Evolutionary conservation across 2,329 filamentous ascomycete species (phyloP), one percentile per base, ranked within the genome.

Genomic region (Talaromyces funiculosus): DNA sequence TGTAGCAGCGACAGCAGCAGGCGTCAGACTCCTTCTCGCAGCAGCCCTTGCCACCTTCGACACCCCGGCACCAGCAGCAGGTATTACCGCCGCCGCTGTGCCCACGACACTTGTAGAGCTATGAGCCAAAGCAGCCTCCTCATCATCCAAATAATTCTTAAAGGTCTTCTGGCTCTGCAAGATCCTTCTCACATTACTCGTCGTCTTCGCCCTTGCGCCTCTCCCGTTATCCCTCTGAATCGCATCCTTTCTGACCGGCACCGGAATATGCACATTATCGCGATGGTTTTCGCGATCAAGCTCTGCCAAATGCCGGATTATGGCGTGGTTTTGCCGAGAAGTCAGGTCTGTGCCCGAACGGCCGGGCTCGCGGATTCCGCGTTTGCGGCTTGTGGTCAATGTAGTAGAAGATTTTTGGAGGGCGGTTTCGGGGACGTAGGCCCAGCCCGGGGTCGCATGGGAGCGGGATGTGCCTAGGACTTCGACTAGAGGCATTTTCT

Each of bases 361-460:
- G 54, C 76, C 79, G 4, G 79, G 79, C 62, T 82, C 84, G 64
- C 89, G 83, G 20, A 84, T 83, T 31, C 85, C 86, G 68, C 91
- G 88, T 76, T 95, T 96, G 64, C 89, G 83, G 51, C 75, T 76
- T 62, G 72, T 78, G 69, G 74, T 77, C 72, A 71, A 80, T 61
- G 78, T 63, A 74, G 76, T 64, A 79, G 82, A 81, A 9, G 84
- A 81, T 12, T 83, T 81, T 59, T 84, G 81, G 60, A 83, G 81
- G 73, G 82, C 71, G 16, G 84, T 86, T 71, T 96, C 90, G 31
- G 92, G 87, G 1, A 97, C 90, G 72, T 96, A 96, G 12, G 91
- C 91, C 89, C 92, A 97, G 69, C 93, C 93, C 0, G 93, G 92
- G 1, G 90, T 89, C 47, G 83, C 80, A 47, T 85, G 84, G 16